Percentiles rank a stretch among this genome's conserved stretches.
Conservation (phyloP, 257 asterid species). For the Ocimum tenuiflorum region DNA sequence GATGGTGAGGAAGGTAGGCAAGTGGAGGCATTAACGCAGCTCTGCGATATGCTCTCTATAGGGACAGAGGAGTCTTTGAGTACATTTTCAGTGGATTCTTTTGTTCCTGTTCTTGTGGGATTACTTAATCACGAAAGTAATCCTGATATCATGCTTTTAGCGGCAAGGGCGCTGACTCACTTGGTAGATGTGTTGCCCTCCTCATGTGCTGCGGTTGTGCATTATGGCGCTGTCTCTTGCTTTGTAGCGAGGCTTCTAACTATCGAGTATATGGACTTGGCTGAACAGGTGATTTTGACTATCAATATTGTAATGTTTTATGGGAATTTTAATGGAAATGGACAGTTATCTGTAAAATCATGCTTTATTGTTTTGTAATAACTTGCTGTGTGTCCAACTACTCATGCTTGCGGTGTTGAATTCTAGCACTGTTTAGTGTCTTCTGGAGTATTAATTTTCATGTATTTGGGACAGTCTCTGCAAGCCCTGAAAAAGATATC, state of each 20-base stretch:
- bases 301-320: not conserved
- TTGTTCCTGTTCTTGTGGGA: slow-evolving; percentile 96
- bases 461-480: slow-evolving; percentile 58
- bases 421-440: not conserved
- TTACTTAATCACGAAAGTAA: slow-evolving; percentile 83
- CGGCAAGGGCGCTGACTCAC: slow-evolving; percentile 97
- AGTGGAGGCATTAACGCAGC: slow-evolving; percentile 90
- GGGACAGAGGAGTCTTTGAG: slow-evolving; percentile 94
- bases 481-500: slow-evolving; percentile 99
- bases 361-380: not conserved
- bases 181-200: slow-evolving; percentile 97
- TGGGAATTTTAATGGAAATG: not conserved
- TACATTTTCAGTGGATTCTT: slow-evolving; percentile 88
- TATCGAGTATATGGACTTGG: slow-evolving; percentile 98
- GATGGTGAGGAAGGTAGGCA: slow-evolving; percentile 99
- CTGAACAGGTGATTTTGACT: slow-evolving; percentile 73
- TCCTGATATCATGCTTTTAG: slow-evolving; percentile 93
- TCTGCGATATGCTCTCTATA: slow-evolving; percentile 88
- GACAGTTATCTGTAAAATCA: not conserved
- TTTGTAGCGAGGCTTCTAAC: slow-evolving; percentile 89
- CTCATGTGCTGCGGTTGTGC: slow-evolving; percentile 94
- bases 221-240: slow-evolving; percentile 93
- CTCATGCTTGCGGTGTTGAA: not conserved
- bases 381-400: not conserved
- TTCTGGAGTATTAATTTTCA: not conserved